A percentile compares a stretch with the other conserved stretches of the same genome.
phyloP scores from a whole-genome alignment of 176 grass and related monocot species.

The Lolium perenne region DNA sequence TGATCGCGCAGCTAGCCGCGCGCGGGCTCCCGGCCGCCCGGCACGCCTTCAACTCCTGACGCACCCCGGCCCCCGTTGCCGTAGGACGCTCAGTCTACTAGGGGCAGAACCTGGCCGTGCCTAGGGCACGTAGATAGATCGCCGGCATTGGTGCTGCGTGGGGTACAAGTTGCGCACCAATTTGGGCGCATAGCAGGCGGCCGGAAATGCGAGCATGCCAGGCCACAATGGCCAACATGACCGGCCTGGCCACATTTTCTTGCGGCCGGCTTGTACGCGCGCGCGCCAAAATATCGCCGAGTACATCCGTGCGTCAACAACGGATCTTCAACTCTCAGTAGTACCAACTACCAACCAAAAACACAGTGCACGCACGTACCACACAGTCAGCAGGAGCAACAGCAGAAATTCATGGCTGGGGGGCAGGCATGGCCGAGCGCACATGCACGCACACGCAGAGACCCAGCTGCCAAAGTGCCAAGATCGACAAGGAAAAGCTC shows the following conservation, averaged over 20 bases:
- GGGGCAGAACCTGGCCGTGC: not conserved
- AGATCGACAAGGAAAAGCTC: not conserved
- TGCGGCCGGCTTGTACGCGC: not conserved
- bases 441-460: not conserved
- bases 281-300: not conserved
- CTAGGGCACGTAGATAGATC: not conserved
- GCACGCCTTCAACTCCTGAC: conserved; percentile 33
- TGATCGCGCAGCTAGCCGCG: not conserved
- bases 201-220: conserved; percentile 16
- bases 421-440: conserved; percentile 12
- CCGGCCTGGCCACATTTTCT: not conserved
- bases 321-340: not conserved
- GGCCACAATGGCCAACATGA: not conserved
- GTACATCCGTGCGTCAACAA: conserved; percentile 2
- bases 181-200: not conserved
- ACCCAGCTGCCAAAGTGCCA: not conserved
- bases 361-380: not conserved
- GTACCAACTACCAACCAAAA: not conserved
- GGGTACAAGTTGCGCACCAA: not conserved
- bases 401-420: not conserved
- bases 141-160: not conserved
- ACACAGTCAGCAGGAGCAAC: not conserved
- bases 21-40: conserved; percentile 3
- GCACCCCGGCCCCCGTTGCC: not conserved
- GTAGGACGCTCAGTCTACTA: not conserved